Evolutionary conservation across 352 stramenopile species (phyloP).

Genomic region (Phytophthora colocasiae): DNA sequence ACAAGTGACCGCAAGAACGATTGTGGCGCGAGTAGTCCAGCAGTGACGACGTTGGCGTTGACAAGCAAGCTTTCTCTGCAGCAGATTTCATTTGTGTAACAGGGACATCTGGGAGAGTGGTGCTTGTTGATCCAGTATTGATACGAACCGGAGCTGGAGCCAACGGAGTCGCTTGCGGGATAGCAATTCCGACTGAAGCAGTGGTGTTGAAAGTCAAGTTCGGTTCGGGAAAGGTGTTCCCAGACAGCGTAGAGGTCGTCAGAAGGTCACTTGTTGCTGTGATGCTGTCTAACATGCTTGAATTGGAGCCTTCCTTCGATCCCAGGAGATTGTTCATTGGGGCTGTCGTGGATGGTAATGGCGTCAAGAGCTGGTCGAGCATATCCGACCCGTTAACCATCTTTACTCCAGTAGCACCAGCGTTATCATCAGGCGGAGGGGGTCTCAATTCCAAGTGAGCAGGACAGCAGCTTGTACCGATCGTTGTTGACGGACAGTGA

Average conservation of each 20-base stretch:
- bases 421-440: constrained; percentile 27
- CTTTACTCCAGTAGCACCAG: constrained; percentile 3
- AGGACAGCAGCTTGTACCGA: constrained; percentile 45
- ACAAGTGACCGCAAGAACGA: constrained; percentile 72
- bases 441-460: constrained; percentile 42
- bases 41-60: constrained; percentile 39
- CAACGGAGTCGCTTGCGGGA: not conserved
- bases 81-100: constrained; percentile 28
- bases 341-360: constrained; percentile 8
- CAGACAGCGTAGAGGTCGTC: constrained; percentile 7
- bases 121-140: not conserved
- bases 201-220: constrained; percentile 13
- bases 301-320: constrained; percentile 4
- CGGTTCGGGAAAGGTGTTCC: constrained; percentile 19
- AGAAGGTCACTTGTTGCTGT: constrained; percentile 6
- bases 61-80: constrained; percentile 35
- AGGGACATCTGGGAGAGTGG: constrained; percentile 14
- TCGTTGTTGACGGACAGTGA: constrained; percentile 35
- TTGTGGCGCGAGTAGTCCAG: constrained; percentile 71
- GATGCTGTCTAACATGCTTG: constrained; percentile 1
- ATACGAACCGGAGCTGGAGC: constrained; percentile 6
- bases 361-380: constrained; percentile 34
- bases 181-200: not conserved
- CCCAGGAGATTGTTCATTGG: constrained; percentile 2
- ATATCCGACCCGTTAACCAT: constrained; percentile 21